Conservation (phyloP, 2,329 filamentous ascomycete species). For the Aspergillus tubingensis region DNA sequence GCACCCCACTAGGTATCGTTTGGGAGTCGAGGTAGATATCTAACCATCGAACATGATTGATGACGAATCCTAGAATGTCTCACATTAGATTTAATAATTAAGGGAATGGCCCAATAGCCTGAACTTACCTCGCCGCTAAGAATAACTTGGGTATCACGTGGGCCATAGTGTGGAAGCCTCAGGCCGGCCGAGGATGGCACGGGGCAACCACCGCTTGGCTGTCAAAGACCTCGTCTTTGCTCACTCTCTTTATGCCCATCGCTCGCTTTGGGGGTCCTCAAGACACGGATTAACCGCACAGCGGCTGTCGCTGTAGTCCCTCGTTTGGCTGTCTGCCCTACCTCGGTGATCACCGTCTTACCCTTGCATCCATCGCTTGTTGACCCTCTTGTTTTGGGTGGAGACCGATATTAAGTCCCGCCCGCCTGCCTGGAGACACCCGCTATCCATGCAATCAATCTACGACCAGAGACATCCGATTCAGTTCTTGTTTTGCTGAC, state of each 20-base stretch:
- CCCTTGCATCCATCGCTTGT: not conserved
- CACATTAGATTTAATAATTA: not conserved
- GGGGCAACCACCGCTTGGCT: not conserved
- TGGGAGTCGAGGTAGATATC: not conserved
- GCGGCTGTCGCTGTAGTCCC: not conserved
- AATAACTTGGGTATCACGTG: not conserved
- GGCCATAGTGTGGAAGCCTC: not conserved
- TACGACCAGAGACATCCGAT: not conserved
- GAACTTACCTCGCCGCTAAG: not conserved
- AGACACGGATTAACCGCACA: not conserved
- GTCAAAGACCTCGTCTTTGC: too few relatives aligned
- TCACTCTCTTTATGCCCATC: not conserved
- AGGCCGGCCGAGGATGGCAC: not conserved
- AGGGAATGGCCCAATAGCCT: not conserved
- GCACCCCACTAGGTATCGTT: not conserved
- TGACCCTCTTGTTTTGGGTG: constrained; percentile 5
- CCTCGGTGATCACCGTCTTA: not conserved
- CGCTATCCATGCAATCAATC: not conserved
- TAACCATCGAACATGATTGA: not conserved
- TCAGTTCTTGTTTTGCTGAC: not conserved
- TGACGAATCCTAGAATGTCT: not conserved
- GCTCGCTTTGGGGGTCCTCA: not conserved
- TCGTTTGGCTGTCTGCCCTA: not conserved
- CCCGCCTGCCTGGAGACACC: constrained; percentile 4
- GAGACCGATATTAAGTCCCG: constrained; percentile 1